Conservation (phyloP, 805 yeast genomes). For the Nakazawaea wyomingensis region DNA sequence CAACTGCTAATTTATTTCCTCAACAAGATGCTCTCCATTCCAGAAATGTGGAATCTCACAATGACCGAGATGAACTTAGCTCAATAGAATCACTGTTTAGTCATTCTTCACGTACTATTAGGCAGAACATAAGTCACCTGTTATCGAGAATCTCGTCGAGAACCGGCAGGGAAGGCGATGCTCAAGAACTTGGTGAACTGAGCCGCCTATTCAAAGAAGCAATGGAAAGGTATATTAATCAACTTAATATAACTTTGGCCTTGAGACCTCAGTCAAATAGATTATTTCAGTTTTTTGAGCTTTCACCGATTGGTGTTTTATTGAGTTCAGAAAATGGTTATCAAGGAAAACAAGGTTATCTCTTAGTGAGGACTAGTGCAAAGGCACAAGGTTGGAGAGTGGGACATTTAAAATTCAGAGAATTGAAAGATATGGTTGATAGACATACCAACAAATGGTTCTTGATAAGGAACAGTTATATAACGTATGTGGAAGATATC, state of each 20-base stretch:
- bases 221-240: constrained; percentile 64
- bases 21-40: neutral
- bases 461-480: constrained; percentile 75
- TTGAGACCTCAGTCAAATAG: constrained; percentile 79
- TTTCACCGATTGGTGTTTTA: constrained; percentile 82
- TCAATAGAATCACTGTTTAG: neutral
- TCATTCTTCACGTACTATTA: neutral
- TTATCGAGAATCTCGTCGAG: neutral
- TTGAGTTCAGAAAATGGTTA: constrained; percentile 76
- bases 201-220: constrained; percentile 34
- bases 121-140: neutral
- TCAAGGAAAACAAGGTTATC: constrained; percentile 85
- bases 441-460: constrained; percentile 94
- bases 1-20: neutral
- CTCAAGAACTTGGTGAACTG: neutral
- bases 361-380: constrained; percentile 78
- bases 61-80: neutral
- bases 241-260: constrained; percentile 52
- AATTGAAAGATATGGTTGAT: constrained; percentile 78
- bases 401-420: constrained; percentile 76
- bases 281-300: constrained; percentile 80
- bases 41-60: neutral
- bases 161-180: neutral
- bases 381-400: constrained; percentile 94
- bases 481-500: constrained; percentile 81